Evolutionary conservation across 352 stramenopile genomes (phyloP).

Genomic region (Phytopythium boreale): DNA sequence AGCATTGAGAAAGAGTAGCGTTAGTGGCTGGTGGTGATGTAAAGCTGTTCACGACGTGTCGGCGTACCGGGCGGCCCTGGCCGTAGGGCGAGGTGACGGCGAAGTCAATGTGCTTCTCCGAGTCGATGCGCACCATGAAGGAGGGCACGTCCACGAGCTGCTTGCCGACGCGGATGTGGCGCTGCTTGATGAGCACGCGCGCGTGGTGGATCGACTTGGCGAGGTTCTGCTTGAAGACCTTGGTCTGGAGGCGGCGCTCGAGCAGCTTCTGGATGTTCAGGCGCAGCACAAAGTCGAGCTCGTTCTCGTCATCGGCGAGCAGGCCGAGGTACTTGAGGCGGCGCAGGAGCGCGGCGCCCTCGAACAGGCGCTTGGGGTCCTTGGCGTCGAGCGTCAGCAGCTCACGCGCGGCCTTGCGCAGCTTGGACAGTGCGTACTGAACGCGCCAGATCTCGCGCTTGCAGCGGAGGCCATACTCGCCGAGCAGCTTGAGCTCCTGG

Average conservation of each 20-base stretch:
- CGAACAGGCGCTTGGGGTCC: conserved; percentile 99
- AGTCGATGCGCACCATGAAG: conserved; percentile 98
- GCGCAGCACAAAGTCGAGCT: conserved; percentile 98
- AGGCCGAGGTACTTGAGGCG: conserved; percentile 97
- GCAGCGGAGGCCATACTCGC: conserved; percentile 99
- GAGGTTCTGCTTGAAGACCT: conserved; percentile 99
- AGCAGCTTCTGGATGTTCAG: conserved; percentile 99
- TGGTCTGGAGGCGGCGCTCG: conserved; percentile 98
- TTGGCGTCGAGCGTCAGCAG: conserved; percentile 98
- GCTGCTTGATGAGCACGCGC: conserved; percentile 98
- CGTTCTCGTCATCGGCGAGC: conserved; percentile 96
- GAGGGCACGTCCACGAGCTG: conserved; percentile 98
- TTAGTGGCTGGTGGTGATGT: neutral
- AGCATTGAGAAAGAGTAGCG: neutral
- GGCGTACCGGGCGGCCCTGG: conserved; percentile 88
- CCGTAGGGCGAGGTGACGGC: conserved; percentile 97
- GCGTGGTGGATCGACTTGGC: conserved; percentile 99
- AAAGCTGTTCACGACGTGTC: neutral
- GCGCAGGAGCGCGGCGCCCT: conserved; percentile 96
- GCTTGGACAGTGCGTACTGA: conserved; percentile 99
- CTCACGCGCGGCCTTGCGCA: conserved; percentile 97
- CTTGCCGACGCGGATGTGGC: conserved; percentile 99
- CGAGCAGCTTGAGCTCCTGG: conserved; percentile 98
- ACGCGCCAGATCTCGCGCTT: conserved; percentile 99
- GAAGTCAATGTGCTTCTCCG: conserved; percentile 99